Evolutionary conservation across 352 stramenopile species (phyloP).

Genomic region (Pelagophyceae sp.): DNA sequence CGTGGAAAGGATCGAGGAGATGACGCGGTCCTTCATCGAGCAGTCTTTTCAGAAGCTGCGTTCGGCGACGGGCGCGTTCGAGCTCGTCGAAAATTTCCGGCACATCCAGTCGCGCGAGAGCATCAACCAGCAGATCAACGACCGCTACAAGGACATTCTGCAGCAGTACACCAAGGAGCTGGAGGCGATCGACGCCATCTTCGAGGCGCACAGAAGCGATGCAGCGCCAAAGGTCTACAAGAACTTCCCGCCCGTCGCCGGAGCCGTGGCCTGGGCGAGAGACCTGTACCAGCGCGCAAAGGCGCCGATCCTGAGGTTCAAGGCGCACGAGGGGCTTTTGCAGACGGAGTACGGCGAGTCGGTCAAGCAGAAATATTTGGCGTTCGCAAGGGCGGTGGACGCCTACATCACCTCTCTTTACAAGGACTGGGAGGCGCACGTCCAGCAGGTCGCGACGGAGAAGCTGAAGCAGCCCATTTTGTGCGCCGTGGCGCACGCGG

Average conservation of each 20-base stretch:
- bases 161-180: constrained; percentile 91
- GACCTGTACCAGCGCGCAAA: constrained; percentile 79
- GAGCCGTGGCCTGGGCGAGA: constrained; percentile 51
- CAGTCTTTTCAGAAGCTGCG: constrained; percentile 87
- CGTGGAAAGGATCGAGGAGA: constrained; percentile 84
- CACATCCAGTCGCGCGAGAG: constrained; percentile 85
- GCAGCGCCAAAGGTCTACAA: constrained; percentile 75
- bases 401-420: constrained; percentile 79
- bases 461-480: constrained; percentile 85
- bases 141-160: constrained; percentile 91
- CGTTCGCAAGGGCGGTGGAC: constrained; percentile 80
- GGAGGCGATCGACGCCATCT: constrained; percentile 74
- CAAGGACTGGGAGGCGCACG: constrained; percentile 77
- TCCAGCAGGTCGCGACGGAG: constrained; percentile 72
- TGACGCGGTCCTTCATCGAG: constrained; percentile 88
- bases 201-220: constrained; percentile 58
- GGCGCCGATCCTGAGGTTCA: constrained; percentile 84
- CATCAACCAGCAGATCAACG: constrained; percentile 92
- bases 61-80: constrained; percentile 82
- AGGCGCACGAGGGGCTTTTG: constrained; percentile 77
- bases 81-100: constrained; percentile 92
- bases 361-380: constrained; percentile 84
- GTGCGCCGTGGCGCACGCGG: constrained; percentile 8
- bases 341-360: constrained; percentile 74
- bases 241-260: constrained; percentile 74